Evolutionary conservation across 352 stramenopile species (phyloP), one percentile per base, ranked within the genome.

Genomic region (Phytopythium litorale): DNA sequence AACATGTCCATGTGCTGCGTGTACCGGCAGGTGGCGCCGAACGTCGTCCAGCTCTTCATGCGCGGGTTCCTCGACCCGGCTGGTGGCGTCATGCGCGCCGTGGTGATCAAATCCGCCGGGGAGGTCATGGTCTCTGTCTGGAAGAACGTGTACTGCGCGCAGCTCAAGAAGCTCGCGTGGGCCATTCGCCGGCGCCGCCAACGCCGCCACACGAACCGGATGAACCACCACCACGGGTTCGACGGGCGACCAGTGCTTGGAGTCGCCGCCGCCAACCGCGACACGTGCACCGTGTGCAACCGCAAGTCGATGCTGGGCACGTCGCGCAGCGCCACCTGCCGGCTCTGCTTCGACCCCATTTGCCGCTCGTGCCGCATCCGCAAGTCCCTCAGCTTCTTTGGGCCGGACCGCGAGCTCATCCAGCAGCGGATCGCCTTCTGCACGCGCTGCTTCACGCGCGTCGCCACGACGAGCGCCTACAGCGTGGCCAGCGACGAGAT

Each of bases 1-100:
- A 77, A 78, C 40, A 70, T 89, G 43, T 88, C 79, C 6, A 55
- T 82, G 30, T 86, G 77, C 50, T 74, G 58, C 9, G 35, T 88
- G 18, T 91, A 80, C 62, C 67, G 74, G 19, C 81, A 91, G 45
- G 67, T 68, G 4, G 75, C 71, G 13, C 62, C 85, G 43, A 79
- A 70, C 38, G 52, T 67, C 33, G 75, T 90, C 13, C 76, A 90
- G 42, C 49, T 87, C 9, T 90, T 79, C 52, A 62, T 61, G 54
- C 63, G 56, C 35, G 66, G 62, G 19, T 80, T 75, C 21, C 48
- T 83, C 23, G 69, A 79, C 50, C 78, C 75, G 0, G 78, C 70
- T 5, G 79, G 77, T 7, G 66, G 68, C 1, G 59, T 88, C n/a
- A 66, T 75, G 67, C 76, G 69, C n/a, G 64, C 68, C 19, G 51